phyloP scores from a whole-genome alignment of 2,329 filamentous ascomycete species.

The Penicillium thymicola region DNA sequence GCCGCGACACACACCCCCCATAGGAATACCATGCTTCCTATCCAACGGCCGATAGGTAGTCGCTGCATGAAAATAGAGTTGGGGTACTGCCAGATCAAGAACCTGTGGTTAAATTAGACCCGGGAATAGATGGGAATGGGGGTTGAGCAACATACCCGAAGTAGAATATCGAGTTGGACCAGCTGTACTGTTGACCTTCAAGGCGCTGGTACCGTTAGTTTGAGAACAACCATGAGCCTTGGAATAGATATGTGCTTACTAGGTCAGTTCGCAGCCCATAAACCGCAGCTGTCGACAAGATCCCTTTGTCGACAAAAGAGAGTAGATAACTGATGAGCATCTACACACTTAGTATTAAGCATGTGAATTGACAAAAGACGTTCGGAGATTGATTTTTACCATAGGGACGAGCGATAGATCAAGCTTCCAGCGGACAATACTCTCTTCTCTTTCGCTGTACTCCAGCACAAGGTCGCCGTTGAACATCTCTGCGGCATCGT shows the following conservation, averaged over 20 bases:
- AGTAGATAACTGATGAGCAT: neutral
- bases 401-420: neutral
- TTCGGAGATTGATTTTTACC: neutral
- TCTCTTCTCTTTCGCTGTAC: neutral
- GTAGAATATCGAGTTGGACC: neutral
- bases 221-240: neutral
- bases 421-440: neutral
- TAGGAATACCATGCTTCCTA: neutral
- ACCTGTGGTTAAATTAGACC: neutral
- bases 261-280: neutral
- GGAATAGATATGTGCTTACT: neutral
- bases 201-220: neutral
- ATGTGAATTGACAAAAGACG: neutral
- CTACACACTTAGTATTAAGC: neutral
- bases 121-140: too few species aligned
- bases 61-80: neutral
- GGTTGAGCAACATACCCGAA: neutral
- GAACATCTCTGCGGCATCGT: neutral
- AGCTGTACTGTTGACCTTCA: neutral
- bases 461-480: neutral
- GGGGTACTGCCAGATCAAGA: neutral
- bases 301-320: neutral
- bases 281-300: neutral
- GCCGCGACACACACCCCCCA: neutral
- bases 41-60: neutral